phyloP scores from a whole-genome alignment of 225 moss, liverwort and hornwort genomes.

The Bryoerythrophyllum caledonicum region DNA sequence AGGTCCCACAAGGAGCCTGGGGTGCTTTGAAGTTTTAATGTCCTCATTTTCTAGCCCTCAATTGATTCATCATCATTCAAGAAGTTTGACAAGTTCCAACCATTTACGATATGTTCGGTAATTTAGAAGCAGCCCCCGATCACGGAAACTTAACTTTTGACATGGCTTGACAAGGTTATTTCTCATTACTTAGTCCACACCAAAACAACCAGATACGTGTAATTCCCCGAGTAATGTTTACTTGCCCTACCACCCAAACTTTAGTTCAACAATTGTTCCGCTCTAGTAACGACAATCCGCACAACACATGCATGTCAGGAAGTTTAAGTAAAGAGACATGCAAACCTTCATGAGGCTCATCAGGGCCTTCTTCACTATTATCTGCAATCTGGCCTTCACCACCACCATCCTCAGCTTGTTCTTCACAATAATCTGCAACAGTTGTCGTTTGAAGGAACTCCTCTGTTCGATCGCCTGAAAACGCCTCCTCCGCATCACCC shows the following conservation, averaged over 20 bases:
- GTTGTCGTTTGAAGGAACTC: background rate
- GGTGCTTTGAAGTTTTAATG: too few species aligned
- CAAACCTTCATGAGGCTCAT: conserved; percentile 23
- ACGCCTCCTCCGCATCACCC: conserved; percentile 24
- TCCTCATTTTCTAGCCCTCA: too few species aligned
- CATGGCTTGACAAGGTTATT: too few species aligned
- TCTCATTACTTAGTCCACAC: too few species aligned
- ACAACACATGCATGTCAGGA: background rate
- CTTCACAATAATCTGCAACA: conserved; percentile 4
- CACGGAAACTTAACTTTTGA: too few species aligned
- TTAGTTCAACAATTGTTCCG: background rate
- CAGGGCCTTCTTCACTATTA: conserved; percentile 9
- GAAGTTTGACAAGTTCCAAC: too few species aligned
- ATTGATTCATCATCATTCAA: too few species aligned
- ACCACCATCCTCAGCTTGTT: conserved; percentile 5
- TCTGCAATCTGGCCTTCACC: conserved; percentile 11
- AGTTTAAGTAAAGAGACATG: background rate
- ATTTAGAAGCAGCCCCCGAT: too few species aligned
- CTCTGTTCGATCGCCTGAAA: conserved; percentile 15
- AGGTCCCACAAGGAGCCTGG: too few species aligned
- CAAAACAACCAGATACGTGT: background rate
- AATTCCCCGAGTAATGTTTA: background rate
- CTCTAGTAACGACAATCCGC: background rate
- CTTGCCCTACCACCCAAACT: conserved; percentile 6
- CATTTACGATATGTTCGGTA: too few species aligned